These are phyloP conservation scores for Rhizopus microsporus DNA, from an alignment of 371 early-diverging fungal genomes.

Conservation along the genomic window DNA sequence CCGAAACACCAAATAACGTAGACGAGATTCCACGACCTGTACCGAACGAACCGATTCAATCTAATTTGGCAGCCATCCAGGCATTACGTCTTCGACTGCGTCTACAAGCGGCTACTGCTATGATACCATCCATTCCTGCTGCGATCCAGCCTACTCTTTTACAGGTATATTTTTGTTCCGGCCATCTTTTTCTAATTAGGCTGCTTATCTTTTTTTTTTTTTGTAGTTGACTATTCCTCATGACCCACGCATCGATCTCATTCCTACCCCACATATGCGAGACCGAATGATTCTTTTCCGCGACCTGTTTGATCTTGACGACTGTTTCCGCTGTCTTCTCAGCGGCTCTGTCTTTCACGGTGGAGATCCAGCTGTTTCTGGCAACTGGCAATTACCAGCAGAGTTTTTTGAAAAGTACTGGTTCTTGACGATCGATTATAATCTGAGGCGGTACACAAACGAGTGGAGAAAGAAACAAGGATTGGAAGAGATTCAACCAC, in stretches of 20 bases:
- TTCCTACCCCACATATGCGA: constrained; percentile 61
- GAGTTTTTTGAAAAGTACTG: constrained; percentile 62
- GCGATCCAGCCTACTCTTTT: constrained; percentile 44
- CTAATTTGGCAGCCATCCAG: constrained; percentile 48
- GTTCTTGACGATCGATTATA: constrained; percentile 50
- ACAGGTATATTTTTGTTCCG: constrained; percentile 12
- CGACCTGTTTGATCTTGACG: constrained; percentile 57
- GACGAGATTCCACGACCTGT: constrained; percentile 10
- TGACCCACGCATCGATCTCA: constrained; percentile 61
- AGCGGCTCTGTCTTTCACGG: constrained; percentile 56
- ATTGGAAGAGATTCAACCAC: constrained; percentile 22
- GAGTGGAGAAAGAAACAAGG: constrained; percentile 37
- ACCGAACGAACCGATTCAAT: constrained; percentile 24
- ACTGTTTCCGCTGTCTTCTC: constrained; percentile 54
- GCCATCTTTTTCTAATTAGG: too few relatives aligned
- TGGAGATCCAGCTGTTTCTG: constrained; percentile 55
- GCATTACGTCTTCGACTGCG: constrained; percentile 41
- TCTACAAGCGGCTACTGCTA: constrained; percentile 36
- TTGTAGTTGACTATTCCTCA: constrained; percentile 54
- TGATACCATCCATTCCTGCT: constrained; percentile 30
- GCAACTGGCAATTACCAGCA: constrained; percentile 58
- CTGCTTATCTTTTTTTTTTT: background rate
- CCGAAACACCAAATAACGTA: constrained; percentile 5
- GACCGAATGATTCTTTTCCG: constrained; percentile 64
- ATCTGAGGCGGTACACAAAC: constrained; percentile 33